phyloP scores from a whole-genome alignment of 345 rosid genomes.

The Trapa incisa region DNA sequence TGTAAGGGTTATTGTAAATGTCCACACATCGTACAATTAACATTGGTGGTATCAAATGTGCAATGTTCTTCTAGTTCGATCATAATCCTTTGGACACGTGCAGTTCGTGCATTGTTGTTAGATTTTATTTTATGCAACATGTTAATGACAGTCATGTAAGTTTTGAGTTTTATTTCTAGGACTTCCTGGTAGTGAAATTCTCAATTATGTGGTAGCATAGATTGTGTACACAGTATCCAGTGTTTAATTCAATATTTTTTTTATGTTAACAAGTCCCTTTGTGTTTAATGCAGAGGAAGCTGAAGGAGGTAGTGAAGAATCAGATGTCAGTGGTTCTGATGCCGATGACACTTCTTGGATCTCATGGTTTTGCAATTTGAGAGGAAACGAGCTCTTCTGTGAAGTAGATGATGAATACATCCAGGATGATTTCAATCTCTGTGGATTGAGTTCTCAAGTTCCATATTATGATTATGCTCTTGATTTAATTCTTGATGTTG shows the following conservation, averaged over 20 bases:
- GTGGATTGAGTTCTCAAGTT: conserved; percentile 95
- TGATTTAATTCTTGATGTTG: conserved; percentile 83
- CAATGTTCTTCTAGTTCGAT: too few relatives aligned
- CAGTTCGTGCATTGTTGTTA: not conserved
- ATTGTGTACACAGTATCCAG: not conserved
- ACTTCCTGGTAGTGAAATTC: not conserved
- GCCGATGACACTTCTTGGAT: conserved; percentile 96
- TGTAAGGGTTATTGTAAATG: too few relatives aligned
- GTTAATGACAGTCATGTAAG: not conserved
- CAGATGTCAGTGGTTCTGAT: conserved; percentile 82
- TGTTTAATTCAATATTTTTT: not conserved
- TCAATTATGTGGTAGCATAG: too few relatives aligned
- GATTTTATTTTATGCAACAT: not conserved
- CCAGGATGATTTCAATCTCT: conserved; percentile 93
- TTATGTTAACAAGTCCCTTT: not conserved
- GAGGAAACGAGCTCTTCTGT: conserved; percentile 92
- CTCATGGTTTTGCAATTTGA: conserved; percentile 94
- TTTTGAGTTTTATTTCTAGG: not conserved
- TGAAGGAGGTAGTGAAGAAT: conserved; percentile 71
- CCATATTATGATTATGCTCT: conserved; percentile 92
- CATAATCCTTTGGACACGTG: too few relatives aligned
- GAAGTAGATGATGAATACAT: conserved; percentile 96
- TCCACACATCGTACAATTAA: too few relatives aligned
- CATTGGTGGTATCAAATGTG: too few relatives aligned
- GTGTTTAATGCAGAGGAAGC: conserved; percentile 44